These are phyloP conservation scores for Lactuca saligna DNA, from an alignment of 129 eudicot species.

Conservation along the genomic window DNA sequence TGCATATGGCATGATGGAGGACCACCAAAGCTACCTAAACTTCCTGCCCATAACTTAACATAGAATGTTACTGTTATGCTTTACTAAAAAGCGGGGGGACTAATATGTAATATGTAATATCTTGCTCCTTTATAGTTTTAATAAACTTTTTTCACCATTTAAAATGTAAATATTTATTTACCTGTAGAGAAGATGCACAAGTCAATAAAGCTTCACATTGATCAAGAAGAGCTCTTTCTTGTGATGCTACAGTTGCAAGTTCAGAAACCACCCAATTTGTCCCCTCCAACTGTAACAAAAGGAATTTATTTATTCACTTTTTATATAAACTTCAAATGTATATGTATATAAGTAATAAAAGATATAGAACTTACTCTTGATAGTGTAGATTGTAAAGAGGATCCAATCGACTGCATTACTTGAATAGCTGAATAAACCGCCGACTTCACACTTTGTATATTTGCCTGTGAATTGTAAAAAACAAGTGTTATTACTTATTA, in stretches of 20 bases:
- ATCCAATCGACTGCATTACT: slow-evolving; percentile 72
- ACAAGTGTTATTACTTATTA: neutral
- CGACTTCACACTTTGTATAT: slow-evolving; percentile 54
- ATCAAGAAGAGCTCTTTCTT: slow-evolving; percentile 78
- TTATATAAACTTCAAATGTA: too few species aligned
- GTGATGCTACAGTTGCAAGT: slow-evolving; percentile 77
- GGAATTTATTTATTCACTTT: neutral
- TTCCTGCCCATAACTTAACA: slow-evolving; percentile 28
- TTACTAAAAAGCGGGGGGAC: neutral
- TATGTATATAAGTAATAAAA: neutral
- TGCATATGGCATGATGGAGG: slow-evolving; percentile 34
- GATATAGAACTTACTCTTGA: slow-evolving; percentile 50
- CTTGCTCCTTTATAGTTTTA: neutral
- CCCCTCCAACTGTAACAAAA: slow-evolving; percentile 63
- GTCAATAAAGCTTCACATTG: slow-evolving; percentile 78
- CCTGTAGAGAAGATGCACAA: slow-evolving; percentile 76
- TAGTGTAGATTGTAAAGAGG: slow-evolving; percentile 61
- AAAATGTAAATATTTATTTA: slow-evolving; percentile 23
- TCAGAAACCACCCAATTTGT: slow-evolving; percentile 70
- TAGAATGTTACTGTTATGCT: slow-evolving; percentile 21
- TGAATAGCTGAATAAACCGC: slow-evolving; percentile 82
- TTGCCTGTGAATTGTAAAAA: slow-evolving; percentile 47
- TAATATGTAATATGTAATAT: neutral
- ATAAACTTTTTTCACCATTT: neutral
- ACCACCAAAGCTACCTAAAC: slow-evolving; percentile 32